Conservation (phyloP, 345 rosid species). For the Citrus trifoliata region DNA sequence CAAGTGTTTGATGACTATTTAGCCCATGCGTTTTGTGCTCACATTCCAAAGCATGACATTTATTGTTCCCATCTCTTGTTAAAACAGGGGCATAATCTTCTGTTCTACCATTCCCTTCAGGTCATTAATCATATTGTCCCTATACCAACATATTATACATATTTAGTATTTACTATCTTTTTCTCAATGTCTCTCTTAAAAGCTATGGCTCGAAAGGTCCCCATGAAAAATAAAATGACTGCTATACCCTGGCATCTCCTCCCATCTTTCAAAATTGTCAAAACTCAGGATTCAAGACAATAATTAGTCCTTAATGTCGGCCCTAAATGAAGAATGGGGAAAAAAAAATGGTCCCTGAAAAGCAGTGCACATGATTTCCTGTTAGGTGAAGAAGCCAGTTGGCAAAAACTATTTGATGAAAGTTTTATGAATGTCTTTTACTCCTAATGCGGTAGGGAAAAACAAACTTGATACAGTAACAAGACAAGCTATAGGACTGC, state of each 20-base stretch:
- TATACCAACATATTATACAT: conserved; percentile 24
- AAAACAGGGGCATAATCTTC: conserved; percentile 30
- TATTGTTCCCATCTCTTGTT: conserved; percentile 23
- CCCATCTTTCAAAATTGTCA: conserved; percentile 15
- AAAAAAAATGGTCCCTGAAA: conserved; percentile 19
- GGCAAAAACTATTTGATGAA: conserved; percentile 39
- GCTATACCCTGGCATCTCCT: conserved; percentile 18
- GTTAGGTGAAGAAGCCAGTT: conserved; percentile 38
- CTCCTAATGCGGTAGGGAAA: conserved; percentile 23
- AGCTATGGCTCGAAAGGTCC: conserved; percentile 1
- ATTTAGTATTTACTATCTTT: no score
- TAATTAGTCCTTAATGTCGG: conserved; percentile 14
- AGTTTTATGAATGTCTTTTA: conserved; percentile 23
- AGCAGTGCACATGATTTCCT: conserved; percentile 36
- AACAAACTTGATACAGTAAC: conserved; percentile 21
- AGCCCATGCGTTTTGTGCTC: conserved; percentile 1
- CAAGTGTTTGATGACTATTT: neutral
- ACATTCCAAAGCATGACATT: conserved; percentile 21
- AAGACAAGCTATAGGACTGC: conserved; percentile 22
- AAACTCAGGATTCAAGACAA: conserved; percentile 16
- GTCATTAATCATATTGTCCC: conserved; percentile 25
- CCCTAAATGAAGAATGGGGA: neutral
- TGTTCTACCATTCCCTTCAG: conserved; percentile 19
- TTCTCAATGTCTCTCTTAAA: neutral
- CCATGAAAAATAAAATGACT: conserved; percentile 18